Percentiles rank a stretch among this genome's conserved stretches.
Evolutionary conservation across 2,329 filamentous ascomycete genomes (phyloP).

Genomic region (Fusarium sp.): DNA sequence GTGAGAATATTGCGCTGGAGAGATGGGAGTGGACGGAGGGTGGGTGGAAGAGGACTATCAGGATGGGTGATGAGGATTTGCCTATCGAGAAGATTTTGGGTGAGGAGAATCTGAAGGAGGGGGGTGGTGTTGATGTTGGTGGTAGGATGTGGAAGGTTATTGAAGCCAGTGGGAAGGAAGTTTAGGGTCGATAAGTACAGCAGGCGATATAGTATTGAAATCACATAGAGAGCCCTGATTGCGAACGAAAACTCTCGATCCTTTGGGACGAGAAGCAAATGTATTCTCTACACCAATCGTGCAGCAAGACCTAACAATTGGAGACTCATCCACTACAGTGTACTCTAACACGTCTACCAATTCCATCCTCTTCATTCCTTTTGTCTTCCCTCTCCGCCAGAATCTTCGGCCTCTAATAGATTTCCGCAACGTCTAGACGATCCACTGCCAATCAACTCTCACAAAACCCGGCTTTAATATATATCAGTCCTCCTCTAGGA

Average conservation of each 20-base stretch:
- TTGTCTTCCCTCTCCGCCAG: constrained; percentile 9
- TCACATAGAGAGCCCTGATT: not conserved
- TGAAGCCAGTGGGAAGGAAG: constrained; percentile 39
- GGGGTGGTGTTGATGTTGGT: constrained; percentile 37
- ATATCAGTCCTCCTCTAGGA: constrained; percentile 4
- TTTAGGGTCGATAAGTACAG: not conserved
- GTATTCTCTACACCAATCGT: constrained; percentile 18
- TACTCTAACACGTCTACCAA: constrained; percentile 3
- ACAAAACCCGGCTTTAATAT: constrained; percentile 3
- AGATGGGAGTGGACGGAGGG: constrained; percentile 62
- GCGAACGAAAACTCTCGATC: constrained; percentile 1
- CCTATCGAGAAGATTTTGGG: constrained; percentile 49
- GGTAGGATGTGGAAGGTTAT: constrained; percentile 51
- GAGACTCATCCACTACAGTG: constrained; percentile 13
- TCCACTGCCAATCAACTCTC: constrained; percentile 6
- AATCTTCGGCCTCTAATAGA: constrained; percentile 18
- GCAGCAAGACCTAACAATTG: constrained; percentile 1
- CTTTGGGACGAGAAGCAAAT: constrained; percentile 13
- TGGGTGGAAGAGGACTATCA: constrained; percentile 52
- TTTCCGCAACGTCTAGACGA: constrained; percentile 20
- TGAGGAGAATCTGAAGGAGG: constrained; percentile 19
- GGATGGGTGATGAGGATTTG: constrained; percentile 50
- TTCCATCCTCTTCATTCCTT: not conserved
- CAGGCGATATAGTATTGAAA: not conserved
- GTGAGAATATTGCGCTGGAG: constrained; percentile 60